Conservation (phyloP, 2,329 filamentous ascomycete genomes). For the Fusarium virguliforme region DNA sequence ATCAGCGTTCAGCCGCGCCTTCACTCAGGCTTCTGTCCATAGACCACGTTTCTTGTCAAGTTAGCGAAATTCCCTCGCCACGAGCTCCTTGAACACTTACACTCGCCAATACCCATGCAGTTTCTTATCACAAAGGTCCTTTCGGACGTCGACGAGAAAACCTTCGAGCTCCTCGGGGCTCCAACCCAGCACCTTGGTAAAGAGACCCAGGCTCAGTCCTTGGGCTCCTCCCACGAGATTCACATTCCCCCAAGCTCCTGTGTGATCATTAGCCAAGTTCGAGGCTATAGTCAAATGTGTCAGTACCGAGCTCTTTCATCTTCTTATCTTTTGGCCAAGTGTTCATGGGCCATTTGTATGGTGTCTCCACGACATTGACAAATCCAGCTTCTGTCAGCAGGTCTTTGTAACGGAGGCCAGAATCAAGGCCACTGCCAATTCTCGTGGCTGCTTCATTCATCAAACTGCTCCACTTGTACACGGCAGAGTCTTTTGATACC, state of each 20-base stretch:
- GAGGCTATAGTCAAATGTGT: too few species aligned
- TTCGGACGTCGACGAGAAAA: constrained; percentile 21
- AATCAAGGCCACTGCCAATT: constrained; percentile 21
- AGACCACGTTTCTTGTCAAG: constrained; percentile 14
- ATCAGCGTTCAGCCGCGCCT: not conserved
- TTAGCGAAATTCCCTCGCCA: not conserved
- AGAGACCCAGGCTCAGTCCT: constrained; percentile 22
- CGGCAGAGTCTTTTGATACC: constrained; percentile 21
- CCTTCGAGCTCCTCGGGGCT: constrained; percentile 6
- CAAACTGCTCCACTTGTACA: constrained; percentile 36
- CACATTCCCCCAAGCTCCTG: constrained; percentile 30
- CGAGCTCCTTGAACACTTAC: not conserved
- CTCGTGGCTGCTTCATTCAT: constrained; percentile 26
- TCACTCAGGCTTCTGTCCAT: constrained; percentile 19
- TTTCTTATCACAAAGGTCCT: constrained; percentile 13
- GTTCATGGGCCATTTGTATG: constrained; percentile 38
- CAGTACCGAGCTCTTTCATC: constrained; percentile 24
- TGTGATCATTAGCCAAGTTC: not conserved
- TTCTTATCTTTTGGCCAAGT: constrained; percentile 31
- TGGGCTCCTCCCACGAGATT: constrained; percentile 26
- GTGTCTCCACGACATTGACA: constrained; percentile 24
- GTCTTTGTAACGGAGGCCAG: constrained; percentile 29
- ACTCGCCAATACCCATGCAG: constrained; percentile 23
- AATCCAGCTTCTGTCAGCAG: constrained; percentile 32
- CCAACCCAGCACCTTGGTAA: constrained; percentile 28